These are phyloP conservation scores for Arabidopsis arenosa DNA, from an alignment of 345 rosid genomes.

Conservation along the genomic window DNA sequence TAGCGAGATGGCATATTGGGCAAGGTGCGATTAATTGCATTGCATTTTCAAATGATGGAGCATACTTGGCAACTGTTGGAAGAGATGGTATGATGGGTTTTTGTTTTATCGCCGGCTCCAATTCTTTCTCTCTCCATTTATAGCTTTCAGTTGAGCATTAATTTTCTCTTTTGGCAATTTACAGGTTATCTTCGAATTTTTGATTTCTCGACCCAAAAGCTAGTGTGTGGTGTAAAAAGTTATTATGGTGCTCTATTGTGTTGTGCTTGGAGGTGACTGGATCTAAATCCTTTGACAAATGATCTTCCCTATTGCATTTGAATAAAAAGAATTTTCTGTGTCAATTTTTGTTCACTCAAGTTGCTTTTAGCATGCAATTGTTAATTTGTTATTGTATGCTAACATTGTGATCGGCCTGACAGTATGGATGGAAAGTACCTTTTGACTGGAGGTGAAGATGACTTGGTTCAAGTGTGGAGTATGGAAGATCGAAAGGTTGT, in stretches of 20 bases:
- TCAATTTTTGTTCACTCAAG: not conserved
- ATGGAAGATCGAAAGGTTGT: conserved; percentile 99
- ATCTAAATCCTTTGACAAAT: conserved; percentile 46
- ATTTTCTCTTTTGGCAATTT: conserved; percentile 29
- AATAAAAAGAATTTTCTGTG: not conserved
- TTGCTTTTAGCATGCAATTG: conserved; percentile 2
- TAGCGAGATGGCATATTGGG: conserved; percentile 97
- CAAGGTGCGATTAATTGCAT: conserved; percentile 92
- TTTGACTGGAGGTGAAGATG: conserved; percentile 99
- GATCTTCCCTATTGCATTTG: conserved; percentile 41
- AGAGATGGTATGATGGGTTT: conserved; percentile 82
- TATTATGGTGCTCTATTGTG: conserved; percentile 49
- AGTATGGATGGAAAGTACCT: conserved; percentile 97
- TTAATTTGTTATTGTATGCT: not conserved
- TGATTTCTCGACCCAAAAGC: conserved; percentile 61
- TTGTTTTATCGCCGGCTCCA: not conserved
- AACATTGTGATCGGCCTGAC: conserved; percentile 42
- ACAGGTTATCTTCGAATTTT: conserved; percentile 93
- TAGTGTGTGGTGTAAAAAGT: conserved; percentile 48
- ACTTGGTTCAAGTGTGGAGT: conserved; percentile 99
- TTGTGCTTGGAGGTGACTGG: conserved; percentile 50
- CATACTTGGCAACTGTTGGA: conserved; percentile 93
- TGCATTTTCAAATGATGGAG: conserved; percentile 83
- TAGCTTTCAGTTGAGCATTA: not conserved
- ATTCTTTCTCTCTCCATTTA: conserved; percentile 21